These are phyloP conservation scores for Astraeus odoratus DNA, from an alignment of 768 basidiomycete species.

Conservation along the genomic window DNA sequence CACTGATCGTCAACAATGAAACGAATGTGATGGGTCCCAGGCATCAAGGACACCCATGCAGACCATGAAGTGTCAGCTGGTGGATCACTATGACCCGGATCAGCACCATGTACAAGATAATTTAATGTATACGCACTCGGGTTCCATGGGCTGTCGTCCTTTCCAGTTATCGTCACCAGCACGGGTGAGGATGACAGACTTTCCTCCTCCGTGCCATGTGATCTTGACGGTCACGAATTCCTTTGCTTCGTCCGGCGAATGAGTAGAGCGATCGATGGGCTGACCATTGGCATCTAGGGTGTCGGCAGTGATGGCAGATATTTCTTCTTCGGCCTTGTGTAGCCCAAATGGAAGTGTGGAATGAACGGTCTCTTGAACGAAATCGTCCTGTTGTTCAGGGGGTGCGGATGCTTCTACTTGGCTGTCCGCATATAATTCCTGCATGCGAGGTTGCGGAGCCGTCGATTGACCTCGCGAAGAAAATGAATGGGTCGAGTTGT, in stretches of 20 bases:
- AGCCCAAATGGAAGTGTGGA: constrained; percentile 58
- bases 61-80: constrained; percentile 31
- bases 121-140: constrained; percentile 41
- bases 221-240: constrained; percentile 43
- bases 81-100: constrained; percentile 20
- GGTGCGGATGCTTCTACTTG: constrained; percentile 26
- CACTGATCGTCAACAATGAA: constrained; percentile 92
- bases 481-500: constrained; percentile 41
- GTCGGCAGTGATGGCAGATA: constrained; percentile 10
- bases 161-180: constrained; percentile 76
- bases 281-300: constrained; percentile 16
- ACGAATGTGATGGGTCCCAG: constrained; percentile 90
- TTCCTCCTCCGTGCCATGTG: constrained; percentile 60
- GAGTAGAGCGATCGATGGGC: constrained; percentile 9
- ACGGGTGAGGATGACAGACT: constrained; percentile 57
- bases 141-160: constrained; percentile 56
- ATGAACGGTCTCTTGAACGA: constrained; percentile 51
- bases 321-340: constrained; percentile 27
- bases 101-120: constrained; percentile 9
- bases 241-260: constrained; percentile 19
- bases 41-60: constrained; percentile 50
- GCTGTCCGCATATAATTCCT: constrained; percentile 37
- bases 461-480: constrained; percentile 26
- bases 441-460: constrained; percentile 33
- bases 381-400: constrained; percentile 28